These are phyloP conservation scores for Amanita molliuscula DNA, from an alignment of 768 basidiomycete genomes.

Conservation along the genomic window DNA sequence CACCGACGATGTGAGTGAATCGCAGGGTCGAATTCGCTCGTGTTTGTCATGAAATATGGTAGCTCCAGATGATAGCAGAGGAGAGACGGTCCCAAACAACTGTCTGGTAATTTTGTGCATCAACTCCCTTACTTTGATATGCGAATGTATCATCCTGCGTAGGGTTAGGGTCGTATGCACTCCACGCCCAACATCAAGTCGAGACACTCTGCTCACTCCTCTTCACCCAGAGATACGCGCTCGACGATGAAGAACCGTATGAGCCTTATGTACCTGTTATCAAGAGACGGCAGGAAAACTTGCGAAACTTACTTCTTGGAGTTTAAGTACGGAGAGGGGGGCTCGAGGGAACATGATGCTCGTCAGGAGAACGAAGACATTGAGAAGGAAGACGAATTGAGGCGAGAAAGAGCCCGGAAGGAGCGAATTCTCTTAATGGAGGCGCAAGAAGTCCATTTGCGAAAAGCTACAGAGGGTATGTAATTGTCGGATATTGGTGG, in stretches of 20 bases:
- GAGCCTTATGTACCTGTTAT: slow-evolving; percentile 84
- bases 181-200: slow-evolving; percentile 35
- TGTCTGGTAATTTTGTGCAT: too few species aligned
- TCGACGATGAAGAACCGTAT: slow-evolving; percentile 59
- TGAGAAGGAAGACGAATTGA: slow-evolving; percentile 69
- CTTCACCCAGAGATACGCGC: slow-evolving; percentile 39
- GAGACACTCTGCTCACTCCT: slow-evolving; percentile 42
- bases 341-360: slow-evolving; percentile 45
- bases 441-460: slow-evolving; percentile 89
- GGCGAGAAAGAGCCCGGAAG: slow-evolving; percentile 65
- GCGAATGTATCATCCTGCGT: too few species aligned
- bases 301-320: slow-evolving; percentile 59
- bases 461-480: slow-evolving; percentile 73
- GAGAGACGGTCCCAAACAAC: too few species aligned
- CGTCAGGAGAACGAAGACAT: slow-evolving; percentile 60
- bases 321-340: slow-evolving; percentile 44
- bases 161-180: background rate
- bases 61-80: too few species aligned
- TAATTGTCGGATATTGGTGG: slow-evolving; percentile 2
- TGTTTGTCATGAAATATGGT: too few species aligned
- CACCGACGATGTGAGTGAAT: slow-evolving; percentile 64
- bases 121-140: too few species aligned
- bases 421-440: slow-evolving; percentile 85
- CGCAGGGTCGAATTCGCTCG: slow-evolving; percentile 44
- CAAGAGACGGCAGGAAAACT: slow-evolving; percentile 73